These are phyloP conservation scores for Eucalyptus rudis DNA, from an alignment of 345 rosid species.

Conservation along the genomic window DNA sequence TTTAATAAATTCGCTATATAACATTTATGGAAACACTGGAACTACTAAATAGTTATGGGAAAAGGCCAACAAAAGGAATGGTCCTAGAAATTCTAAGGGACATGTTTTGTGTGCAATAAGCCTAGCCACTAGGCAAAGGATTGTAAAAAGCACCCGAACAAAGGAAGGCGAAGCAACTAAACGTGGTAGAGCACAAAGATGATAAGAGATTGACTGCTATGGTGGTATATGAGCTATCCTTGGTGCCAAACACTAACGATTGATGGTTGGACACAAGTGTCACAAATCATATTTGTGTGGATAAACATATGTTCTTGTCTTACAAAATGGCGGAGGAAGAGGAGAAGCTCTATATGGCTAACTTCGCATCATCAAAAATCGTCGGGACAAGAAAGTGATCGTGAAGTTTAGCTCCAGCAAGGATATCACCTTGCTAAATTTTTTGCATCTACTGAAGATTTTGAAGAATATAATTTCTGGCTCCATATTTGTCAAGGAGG, in stretches of 20 bases:
- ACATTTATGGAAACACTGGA: no score
- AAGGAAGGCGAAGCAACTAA: not conserved
- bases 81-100: not conserved
- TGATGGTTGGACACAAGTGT: not conserved
- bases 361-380: not conserved
- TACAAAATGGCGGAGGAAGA: no score
- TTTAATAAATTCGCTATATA: no score
- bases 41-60: not conserved
- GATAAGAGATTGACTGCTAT: not conserved
- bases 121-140: not conserved
- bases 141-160: not conserved
- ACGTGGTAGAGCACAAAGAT: not conserved
- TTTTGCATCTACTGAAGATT: rapidly evolving
- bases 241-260: not conserved
- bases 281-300: no score
- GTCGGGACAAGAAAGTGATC: not conserved
- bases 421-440: not conserved
- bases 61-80: not conserved
- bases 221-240: not conserved
- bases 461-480: not conserved
- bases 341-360: not conserved
- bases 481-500: not conserved
- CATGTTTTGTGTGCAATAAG: not conserved
- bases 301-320: no score
- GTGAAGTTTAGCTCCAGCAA: not conserved